Evolutionary conservation across 768 basidiomycete species (phyloP).

Genomic region (Obba rivulosa): DNA sequence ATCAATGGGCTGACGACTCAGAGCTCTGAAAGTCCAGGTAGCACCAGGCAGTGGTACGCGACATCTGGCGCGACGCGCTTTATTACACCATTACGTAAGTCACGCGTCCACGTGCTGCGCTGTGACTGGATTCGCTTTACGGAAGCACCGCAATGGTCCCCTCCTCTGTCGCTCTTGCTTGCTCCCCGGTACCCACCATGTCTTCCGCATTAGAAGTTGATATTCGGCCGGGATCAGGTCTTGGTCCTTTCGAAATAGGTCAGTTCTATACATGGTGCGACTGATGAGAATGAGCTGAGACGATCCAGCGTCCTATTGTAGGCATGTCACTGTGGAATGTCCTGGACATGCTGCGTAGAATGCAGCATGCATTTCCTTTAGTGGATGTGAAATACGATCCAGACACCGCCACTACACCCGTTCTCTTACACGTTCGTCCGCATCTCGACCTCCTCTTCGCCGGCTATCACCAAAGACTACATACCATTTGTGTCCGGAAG

Average conservation of each 20-base stretch:
- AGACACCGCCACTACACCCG: conserved; percentile 64
- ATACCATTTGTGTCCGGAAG: conserved; percentile 68
- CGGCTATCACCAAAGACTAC: conserved; percentile 69
- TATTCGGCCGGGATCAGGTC: conserved; percentile 66
- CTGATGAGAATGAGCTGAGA: conserved; percentile 6
- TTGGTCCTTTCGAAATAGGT: conserved; percentile 80
- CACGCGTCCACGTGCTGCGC: conserved; percentile 17
- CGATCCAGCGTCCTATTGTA: conserved; percentile 22
- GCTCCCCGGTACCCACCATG: conserved; percentile 32
- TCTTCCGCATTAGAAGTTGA: conserved; percentile 70
- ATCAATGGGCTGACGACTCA: too few species aligned
- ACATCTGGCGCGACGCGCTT: conserved; percentile 9
- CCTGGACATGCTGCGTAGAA: conserved; percentile 58
- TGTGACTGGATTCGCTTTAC: conserved; percentile 3
- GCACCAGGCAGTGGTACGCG: not conserved
- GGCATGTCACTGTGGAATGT: conserved; percentile 78
- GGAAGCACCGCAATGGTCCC: not conserved
- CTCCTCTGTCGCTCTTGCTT: not conserved
- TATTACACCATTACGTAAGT: not conserved
- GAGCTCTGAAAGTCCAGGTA: too few species aligned
- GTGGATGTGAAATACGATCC: conserved; percentile 82
- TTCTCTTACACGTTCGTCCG: conserved; percentile 74
- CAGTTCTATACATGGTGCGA: not conserved
- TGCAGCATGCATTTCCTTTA: conserved; percentile 69
- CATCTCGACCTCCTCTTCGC: conserved; percentile 86